Base-by-base conservation (phyloP, 805 yeast species). In the Tetrapisispora arboricola region DNA sequence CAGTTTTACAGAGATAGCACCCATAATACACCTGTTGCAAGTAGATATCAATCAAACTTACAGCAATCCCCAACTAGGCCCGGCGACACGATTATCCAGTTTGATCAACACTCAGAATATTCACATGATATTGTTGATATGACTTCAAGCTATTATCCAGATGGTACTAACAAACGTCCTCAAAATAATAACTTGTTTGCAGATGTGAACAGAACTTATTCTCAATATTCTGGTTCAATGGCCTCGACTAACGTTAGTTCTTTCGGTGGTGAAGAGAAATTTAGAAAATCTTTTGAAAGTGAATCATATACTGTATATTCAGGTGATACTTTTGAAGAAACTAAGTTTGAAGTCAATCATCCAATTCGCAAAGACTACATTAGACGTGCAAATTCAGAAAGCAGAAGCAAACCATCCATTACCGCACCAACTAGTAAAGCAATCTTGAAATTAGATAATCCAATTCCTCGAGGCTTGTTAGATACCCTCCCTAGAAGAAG, bases 391-490 rank as follows among this genome's bases (percentile, higher is more conserved):
- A 80, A 79, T 53, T 74, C 84, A 2, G 71, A 74, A 48, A 71
- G 80, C 33, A 75, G 80, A 54, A 81, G 87, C 54, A 81, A 83
- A 51, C 85, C 58, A 65, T 32, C 44, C 3, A 38, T 51, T 12
- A 40, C 48, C 20, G 49, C 48, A 21, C 46, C 51, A 12, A 27
- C 38, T 2, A 96, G 52, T 78, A 90, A 51, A 39, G 55, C 63
- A 15, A 57, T 60, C 53, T 73, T 92, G 58, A 86, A 88, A 11
- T 70, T 92, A 41, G 96, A 92, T 58, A 90, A 94, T 53, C 95
- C 97, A 3, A 81, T 92, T 37, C 97, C 99, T 12, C 79, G 87
- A 19, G 92, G 88, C 46, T 70, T 92, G 44, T 76, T 80, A 50
- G 79, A 83, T 46, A 88, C 87, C 49, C 65, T 94, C 41, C 94